Base-by-base conservation (phyloP, 2,329 filamentous ascomycete species). In the Fusarium denticulatum region DNA sequence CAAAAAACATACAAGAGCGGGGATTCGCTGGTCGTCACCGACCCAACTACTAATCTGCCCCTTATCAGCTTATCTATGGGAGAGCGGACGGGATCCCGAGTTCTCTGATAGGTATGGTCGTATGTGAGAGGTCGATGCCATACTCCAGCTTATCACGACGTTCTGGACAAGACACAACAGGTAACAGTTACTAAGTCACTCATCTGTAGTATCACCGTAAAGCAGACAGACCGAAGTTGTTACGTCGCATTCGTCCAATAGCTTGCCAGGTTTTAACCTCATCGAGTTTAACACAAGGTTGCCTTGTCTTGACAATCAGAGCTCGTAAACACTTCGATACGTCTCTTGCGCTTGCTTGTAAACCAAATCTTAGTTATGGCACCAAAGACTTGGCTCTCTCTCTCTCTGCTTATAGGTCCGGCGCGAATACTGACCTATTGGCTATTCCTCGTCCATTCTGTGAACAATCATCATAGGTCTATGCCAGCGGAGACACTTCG, bases 111-210 rank as follows among this genome's bases (percentile, higher is more conserved):
- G 32, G 32, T 53, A 53, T 53, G 50, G 50, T 53, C 34, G 50
- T 53, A 53, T 53, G 50, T 53, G 24, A 28, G 3, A 28, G 18
- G 3, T 0, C 7, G 2, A 1, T 22, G 24, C 18, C 24, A 37
- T 28, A 28, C 24, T 53, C 7, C 20, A 28, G 18, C 0, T 18
- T 5, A 53, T n/a, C 0, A 16, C 0, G 14, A 37, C 2, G 7
- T 0, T 36, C 14, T 26, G 14, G 11, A 37, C 18, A 4, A 37
- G 13, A 53, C 24, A 22, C 14, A 28, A 3, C 14, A 28, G 30
- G 30, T 16, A 34, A 16, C 3, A 12, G n/a, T 6, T 6, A 22
- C 16, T 10, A 15, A 20, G 47, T 18, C 20, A 36, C 10, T 53
- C 49, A 26, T 26, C 10, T 24, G 3, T 1, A 15, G n/a, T 50